phyloP scores from a whole-genome alignment of 163 green algal genomes.

The Prototheca wickerhamii region DNA sequence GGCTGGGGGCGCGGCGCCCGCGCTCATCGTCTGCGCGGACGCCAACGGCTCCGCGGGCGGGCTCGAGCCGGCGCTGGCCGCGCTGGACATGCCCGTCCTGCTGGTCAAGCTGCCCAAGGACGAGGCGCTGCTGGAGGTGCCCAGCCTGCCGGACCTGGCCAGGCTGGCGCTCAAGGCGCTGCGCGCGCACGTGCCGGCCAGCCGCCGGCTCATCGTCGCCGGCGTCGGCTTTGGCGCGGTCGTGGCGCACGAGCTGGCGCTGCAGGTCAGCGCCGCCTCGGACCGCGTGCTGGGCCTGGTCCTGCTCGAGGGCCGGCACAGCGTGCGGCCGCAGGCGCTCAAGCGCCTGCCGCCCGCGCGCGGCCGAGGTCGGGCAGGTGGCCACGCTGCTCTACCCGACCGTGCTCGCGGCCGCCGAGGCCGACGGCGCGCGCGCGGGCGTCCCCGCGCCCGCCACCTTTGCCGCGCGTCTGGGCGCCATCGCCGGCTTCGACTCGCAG shows the following conservation, averaged over 20 bases:
- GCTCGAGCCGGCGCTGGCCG: conserved; percentile 18
- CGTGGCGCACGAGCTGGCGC: conserved; percentile 64
- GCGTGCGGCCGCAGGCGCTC: conserved; percentile 7
- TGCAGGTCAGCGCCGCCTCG: conserved; percentile 42
- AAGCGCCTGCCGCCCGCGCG: conserved; percentile 14
- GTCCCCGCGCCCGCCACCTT: conserved; percentile 12
- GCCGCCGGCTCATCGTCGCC: conserved; percentile 15
- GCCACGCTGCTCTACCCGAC: conserved; percentile 25
- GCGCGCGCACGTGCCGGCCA: conserved; percentile 4
- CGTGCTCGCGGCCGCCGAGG: conserved; percentile 11
- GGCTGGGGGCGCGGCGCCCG: background rate
- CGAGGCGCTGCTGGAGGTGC: conserved; percentile 3
- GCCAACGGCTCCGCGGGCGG: conserved; percentile 25
- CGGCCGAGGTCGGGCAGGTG: conserved; percentile 23
- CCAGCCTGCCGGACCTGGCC: conserved; percentile 24
- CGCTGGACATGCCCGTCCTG: conserved; percentile 24
- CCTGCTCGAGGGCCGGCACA: conserved; percentile 44
- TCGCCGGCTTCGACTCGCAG: conserved; percentile 30
- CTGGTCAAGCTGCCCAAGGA: conserved; percentile 20
- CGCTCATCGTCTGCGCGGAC: conserved; percentile 32
- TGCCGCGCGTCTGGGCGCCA: conserved; percentile 6
- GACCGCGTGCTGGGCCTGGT: conserved; percentile 36
- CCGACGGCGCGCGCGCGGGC: background rate
- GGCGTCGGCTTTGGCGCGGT: conserved; percentile 50
- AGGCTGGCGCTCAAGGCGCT: conserved; percentile 21